Evolutionary conservation across 1,284 basidiomycete genomes (phyloP).

Genomic region (Cryptococcus sp.): DNA sequence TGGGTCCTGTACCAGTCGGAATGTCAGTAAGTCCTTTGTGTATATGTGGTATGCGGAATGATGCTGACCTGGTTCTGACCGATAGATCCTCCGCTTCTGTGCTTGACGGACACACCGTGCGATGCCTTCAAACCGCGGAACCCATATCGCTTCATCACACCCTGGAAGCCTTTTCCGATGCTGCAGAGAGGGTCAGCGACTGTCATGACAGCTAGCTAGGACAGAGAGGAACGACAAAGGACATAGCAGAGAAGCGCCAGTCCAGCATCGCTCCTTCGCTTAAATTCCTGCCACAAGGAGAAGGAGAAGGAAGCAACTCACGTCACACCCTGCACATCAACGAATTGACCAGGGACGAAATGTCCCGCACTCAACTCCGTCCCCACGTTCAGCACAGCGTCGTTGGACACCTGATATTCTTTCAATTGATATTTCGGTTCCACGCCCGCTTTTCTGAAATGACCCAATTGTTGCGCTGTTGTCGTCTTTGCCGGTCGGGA

Average conservation of each 20-base stretch:
- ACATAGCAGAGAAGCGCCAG: too few relatives aligned
- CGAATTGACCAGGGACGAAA: conserved; percentile 96
- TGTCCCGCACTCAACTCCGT: conserved; percentile 88
- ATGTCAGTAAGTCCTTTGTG: too few relatives aligned
- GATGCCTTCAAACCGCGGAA: conserved; percentile 90
- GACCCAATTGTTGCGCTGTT: conserved; percentile 75
- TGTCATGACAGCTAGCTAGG: conserved; percentile 8
- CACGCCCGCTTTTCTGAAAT: conserved; percentile 81
- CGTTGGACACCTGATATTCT: conserved; percentile 85
- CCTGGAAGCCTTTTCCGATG: conserved; percentile 95
- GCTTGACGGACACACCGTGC: conserved; percentile 95
- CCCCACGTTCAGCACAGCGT: conserved; percentile 87
- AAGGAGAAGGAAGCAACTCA: conserved; percentile 56
- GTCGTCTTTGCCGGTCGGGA: conserved; percentile 69
- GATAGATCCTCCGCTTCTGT: conserved; percentile 89
- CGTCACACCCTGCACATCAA: conserved; percentile 92
- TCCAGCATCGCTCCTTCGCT: too few relatives aligned
- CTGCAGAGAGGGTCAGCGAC: conserved; percentile 54
- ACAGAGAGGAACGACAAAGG: neutral
- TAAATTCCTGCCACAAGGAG: neutral
- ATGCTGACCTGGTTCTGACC: conserved; percentile 84
- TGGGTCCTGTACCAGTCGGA: conserved; percentile 66
- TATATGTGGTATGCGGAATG: too few relatives aligned
- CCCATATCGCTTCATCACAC: conserved; percentile 95
- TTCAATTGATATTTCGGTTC: conserved; percentile 82